Evolutionary conservation across 2,329 filamentous ascomycete genomes (phyloP), one percentile per base, ranked within the genome.

Genomic region (Arthroderma uncinatum): DNA sequence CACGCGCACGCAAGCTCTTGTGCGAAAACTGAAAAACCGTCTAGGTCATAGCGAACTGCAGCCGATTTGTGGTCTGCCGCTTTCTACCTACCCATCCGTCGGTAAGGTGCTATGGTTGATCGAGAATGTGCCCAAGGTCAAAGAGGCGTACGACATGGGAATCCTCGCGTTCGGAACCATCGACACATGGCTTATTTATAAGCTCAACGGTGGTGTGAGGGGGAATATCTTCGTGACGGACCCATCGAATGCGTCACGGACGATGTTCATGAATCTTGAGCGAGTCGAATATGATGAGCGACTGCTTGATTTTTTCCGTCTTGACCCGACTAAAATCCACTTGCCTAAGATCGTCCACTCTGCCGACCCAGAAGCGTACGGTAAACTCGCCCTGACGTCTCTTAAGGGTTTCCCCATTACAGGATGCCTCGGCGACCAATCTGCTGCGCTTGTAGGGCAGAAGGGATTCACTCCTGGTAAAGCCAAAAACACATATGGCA

Each of bases 401-500:
- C 82, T 76, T 37, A 57, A 59, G 40, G 61, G 61, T 16, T 56
- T 62, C 8, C 61, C 56, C 5, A 93, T 95, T 62, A 83, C 86
- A 16, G 89, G 89, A 63, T 93, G 88, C 67, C 74, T 94, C 10
- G 89, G 89, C 59, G 89, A 95, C 67, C 89, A 95, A 71, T 92
- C 89, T 42, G 85, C 88, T 53, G 89, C 89, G 14, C 76, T 95
- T 54, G 89, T 95, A n/a, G 89, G 89, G 47, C 89, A 94, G 70
- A 86, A 87, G 69, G 89, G 86, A 14, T 95, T 95, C 74, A 81
- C 78, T 2, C 84, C 89, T 0, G 90, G 90, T 54, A 82, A 84
- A 64, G 90, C 89, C 42, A 95, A 95, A 78, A 94, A 93, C 72
- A 95, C 89, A 0, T 95, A 94, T 68, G 89, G 89, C 33, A 95